phyloP scores from a whole-genome alignment of 148 eudicot genomes.

The Vaccinium myrtillus region DNA sequence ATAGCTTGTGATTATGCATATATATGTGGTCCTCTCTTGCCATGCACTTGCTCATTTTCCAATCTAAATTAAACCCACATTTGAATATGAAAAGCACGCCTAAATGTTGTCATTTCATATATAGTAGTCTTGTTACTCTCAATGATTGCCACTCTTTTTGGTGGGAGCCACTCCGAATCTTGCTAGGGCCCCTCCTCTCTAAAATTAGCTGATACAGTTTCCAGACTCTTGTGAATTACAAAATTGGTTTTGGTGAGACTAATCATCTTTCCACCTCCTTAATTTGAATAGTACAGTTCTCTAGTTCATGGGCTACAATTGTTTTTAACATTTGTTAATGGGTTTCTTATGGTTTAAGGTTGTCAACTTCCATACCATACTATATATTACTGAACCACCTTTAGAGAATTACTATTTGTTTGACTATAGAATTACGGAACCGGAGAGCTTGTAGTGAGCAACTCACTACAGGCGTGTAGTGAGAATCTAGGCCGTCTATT shows the following conservation, averaged over 20 bases:
- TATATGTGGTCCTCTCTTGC: no score
- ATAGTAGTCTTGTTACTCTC: not conserved
- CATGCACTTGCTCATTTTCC: no score
- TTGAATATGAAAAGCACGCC: not conserved
- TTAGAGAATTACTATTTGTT: not conserved
- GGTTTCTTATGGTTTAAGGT: slow-evolving; percentile 14
- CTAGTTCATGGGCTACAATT: not conserved
- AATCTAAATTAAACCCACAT: not conserved
- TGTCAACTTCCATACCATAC: slow-evolving; percentile 1
- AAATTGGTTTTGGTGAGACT: slow-evolving; percentile 15
- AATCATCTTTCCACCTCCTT: slow-evolving; percentile 21
- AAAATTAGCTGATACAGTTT: slow-evolving; percentile 9
- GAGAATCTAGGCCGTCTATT: no score
- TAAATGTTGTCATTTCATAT: not conserved
- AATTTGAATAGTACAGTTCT: not conserved
- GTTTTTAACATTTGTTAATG: not conserved
- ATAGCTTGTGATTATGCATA: no score
- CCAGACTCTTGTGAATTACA: not conserved
- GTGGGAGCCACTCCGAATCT: slow-evolving; percentile 19
- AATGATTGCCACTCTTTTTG: slow-evolving; percentile 29
- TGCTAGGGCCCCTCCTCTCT: slow-evolving; percentile 12
- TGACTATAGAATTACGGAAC: not conserved
- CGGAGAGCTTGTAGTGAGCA: no score
- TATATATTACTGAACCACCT: not conserved
- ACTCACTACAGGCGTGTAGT: no score